Percentiles rank a stretch among this genome's conserved stretches.
Conservation (phyloP, 208 protist species). For the Leishmania mexicana region DNA sequence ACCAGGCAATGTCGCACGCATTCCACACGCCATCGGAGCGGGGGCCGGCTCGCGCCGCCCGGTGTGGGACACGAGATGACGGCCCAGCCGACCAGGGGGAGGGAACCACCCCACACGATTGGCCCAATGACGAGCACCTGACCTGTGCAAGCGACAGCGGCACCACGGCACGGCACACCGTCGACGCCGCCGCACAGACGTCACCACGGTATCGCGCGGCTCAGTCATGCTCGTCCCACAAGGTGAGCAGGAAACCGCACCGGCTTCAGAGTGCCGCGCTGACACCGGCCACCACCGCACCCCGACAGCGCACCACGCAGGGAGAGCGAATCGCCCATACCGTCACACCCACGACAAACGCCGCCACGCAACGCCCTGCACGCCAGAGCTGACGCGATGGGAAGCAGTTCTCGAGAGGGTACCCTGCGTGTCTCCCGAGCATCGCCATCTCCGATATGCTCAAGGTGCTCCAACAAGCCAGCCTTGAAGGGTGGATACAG, state of each 20-base stretch:
- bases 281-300: not conserved
- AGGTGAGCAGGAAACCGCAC: no score
- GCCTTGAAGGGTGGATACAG: not conserved
- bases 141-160: not conserved
- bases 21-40: no score
- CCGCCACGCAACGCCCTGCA: not conserved
- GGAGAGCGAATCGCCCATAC: not conserved
- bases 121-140: not conserved
- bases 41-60: no score
- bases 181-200: not conserved
- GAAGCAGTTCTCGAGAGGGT: not conserved
- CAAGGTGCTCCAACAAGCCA: not conserved
- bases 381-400: not conserved
- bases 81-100: no score
- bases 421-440: not conserved
- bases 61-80: no score
- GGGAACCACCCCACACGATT: not conserved
- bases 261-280: no score
- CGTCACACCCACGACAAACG: not conserved
- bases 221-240: no score
- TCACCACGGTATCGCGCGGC: not conserved
- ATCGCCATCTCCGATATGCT: not conserved
- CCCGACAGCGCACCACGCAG: not conserved
- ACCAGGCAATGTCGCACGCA: not conserved
- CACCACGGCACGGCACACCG: not conserved